Evolutionary conservation across 345 rosid genomes (phyloP).

Genomic region (Eucalyptus melliodora): DNA sequence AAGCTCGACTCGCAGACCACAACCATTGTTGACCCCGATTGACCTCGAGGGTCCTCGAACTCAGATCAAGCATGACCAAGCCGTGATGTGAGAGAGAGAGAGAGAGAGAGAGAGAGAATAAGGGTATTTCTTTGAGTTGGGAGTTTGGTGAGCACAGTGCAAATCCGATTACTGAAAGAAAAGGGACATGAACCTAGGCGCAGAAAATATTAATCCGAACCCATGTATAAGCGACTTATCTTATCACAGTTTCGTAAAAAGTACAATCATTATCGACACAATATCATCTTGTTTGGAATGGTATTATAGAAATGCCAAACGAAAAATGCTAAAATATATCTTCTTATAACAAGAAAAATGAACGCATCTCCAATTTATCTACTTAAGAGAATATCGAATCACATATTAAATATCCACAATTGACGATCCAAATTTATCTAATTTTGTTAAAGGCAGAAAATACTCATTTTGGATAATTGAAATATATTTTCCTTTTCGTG

Average conservation of each 20-base stretch:
- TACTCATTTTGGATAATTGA: not conserved
- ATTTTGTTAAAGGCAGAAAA: not conserved
- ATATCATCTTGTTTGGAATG: not conserved
- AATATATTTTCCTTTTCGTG: not conserved
- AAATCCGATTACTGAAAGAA: not conserved
- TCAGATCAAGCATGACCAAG: not conserved
- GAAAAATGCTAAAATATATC: not conserved
- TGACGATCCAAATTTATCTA: fast-evolving
- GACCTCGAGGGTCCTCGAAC: not conserved
- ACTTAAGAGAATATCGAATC: not conserved
- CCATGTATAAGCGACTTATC: not conserved
- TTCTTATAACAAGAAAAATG: not conserved
- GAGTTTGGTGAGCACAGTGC: not conserved
- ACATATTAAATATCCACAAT: not conserved
- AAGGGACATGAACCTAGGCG: not conserved
- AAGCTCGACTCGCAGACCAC: not conserved
- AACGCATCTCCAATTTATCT: not conserved
- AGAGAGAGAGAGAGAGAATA: too few relatives aligned
- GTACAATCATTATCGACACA: not conserved
- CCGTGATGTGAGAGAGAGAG: too few relatives aligned
- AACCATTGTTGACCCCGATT: not conserved
- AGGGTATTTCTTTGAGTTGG: not conserved
- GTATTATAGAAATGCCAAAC: not conserved
- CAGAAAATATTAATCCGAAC: not conserved
- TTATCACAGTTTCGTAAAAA: not conserved